Conservation (phyloP, 2,329 filamentous ascomycete species). For the Paecilomyces niveus region DNA sequence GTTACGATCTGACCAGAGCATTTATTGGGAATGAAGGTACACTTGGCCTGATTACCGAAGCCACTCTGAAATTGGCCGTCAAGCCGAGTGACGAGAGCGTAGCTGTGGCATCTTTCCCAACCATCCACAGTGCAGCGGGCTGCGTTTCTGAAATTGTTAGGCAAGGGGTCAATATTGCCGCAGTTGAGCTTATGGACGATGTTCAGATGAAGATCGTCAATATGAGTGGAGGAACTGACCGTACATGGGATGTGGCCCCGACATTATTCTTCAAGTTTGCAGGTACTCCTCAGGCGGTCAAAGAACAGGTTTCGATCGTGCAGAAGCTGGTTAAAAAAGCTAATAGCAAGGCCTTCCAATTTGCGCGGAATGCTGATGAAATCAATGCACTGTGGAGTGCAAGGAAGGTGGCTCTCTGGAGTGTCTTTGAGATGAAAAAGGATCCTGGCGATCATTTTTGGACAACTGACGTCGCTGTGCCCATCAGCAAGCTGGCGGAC, state of each 20-base stretch:
- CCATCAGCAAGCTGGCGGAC: slow-evolving; percentile 63
- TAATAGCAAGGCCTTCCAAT: slow-evolving; percentile 61
- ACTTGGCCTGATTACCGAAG: slow-evolving; percentile 84
- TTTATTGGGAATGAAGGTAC: slow-evolving; percentile 92
- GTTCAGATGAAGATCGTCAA: slow-evolving; percentile 83
- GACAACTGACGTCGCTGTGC: slow-evolving; percentile 82
- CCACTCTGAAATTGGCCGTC: slow-evolving; percentile 77
- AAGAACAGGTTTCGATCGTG: slow-evolving; percentile 69
- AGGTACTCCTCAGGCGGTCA: slow-evolving; percentile 62
- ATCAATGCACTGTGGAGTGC: slow-evolving; percentile 75
- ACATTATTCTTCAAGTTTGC: slow-evolving; percentile 82
- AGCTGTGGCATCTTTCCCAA: slow-evolving; percentile 63
- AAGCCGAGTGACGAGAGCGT: slow-evolving; percentile 74
- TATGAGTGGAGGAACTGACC: slow-evolving; percentile 57
- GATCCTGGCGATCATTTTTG: slow-evolving; percentile 37
- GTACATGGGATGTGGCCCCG: slow-evolving; percentile 63
- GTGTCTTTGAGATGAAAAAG: slow-evolving; percentile 53
- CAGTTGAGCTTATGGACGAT: slow-evolving; percentile 83
- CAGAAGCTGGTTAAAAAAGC: slow-evolving; percentile 58
- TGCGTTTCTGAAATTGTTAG: slow-evolving; percentile 75
- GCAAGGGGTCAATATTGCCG: slow-evolving; percentile 63
- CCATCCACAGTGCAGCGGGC: slow-evolving; percentile 64
- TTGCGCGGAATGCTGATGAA: slow-evolving; percentile 63
- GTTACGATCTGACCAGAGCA: slow-evolving; percentile 82
- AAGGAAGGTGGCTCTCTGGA: slow-evolving; percentile 75